These are phyloP conservation scores for Leucocoprinus gongylophorus DNA, from an alignment of 1,284 basidiomycete genomes.

Conservation along the genomic window DNA sequence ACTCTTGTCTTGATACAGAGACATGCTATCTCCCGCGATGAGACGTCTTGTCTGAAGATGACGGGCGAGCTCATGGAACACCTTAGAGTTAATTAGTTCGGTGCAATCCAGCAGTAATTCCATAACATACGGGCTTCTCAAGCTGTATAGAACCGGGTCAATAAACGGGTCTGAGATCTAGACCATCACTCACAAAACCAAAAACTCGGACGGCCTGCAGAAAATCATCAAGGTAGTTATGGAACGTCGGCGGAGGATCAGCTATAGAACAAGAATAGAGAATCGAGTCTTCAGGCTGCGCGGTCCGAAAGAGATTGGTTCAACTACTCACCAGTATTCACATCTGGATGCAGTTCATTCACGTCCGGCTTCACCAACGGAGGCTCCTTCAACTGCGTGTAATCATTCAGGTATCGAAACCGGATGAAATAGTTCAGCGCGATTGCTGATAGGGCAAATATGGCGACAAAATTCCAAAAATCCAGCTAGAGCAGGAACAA, in stretches of 20 bases:
- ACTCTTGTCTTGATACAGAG: constrained; percentile 87
- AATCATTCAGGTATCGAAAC: constrained; percentile 72
- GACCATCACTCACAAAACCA: constrained; percentile 55
- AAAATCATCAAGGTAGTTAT: constrained; percentile 95
- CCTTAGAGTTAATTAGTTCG: constrained; percentile 34
- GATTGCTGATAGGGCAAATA: constrained; percentile 62
- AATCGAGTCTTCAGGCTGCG: neutral
- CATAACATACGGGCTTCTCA: constrained; percentile 71
- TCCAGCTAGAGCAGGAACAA: constrained; percentile 52
- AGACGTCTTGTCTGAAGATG: constrained; percentile 88
- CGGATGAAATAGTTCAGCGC: constrained; percentile 79
- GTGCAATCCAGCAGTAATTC: neutral
- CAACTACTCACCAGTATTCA: constrained; percentile 51
- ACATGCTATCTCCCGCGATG: constrained; percentile 86
- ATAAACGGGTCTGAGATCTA: neutral
- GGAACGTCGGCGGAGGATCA: constrained; percentile 72
- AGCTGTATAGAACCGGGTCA: constrained; percentile 33
- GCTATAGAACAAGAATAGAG: constrained; percentile 17
- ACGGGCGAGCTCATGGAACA: constrained; percentile 91
- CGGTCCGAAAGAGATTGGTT: neutral
- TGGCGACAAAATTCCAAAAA: constrained; percentile 79
- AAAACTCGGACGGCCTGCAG: constrained; percentile 91
- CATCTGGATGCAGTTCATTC: constrained; percentile 79
- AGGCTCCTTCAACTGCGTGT: constrained; percentile 78
- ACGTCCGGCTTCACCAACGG: constrained; percentile 74